Evolutionary conservation across 768 basidiomycete species (phyloP).

Genomic region (Rhizopogon roseolus): DNA sequence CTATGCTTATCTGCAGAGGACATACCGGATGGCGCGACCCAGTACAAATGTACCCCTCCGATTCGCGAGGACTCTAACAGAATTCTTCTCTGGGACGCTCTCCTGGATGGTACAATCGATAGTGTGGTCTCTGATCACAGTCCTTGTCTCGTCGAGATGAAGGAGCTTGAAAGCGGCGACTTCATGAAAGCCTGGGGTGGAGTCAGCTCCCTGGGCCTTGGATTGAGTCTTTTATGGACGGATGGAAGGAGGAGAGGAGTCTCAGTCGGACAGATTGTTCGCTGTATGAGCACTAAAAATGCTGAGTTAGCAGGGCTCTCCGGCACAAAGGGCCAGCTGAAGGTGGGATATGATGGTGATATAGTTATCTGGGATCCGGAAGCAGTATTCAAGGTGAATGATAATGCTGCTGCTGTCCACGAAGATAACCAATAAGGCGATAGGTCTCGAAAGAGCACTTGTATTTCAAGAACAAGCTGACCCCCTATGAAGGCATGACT

Average conservation of each 20-base stretch:
- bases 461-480: slow-evolving; percentile 91
- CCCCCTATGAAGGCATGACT: slow-evolving; percentile 77
- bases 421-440: slow-evolving; percentile 3
- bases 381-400: slow-evolving; percentile 36
- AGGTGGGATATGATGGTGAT: slow-evolving; percentile 79
- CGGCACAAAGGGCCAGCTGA: slow-evolving; percentile 65
- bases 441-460: slow-evolving; percentile 73
- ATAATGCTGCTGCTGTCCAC: not conserved
- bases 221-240: slow-evolving; percentile 86
- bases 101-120: slow-evolving; percentile 81
- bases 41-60: slow-evolving; percentile 97
- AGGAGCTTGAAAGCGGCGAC: slow-evolving; percentile 70
- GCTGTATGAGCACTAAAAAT: slow-evolving; percentile 70
- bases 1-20: slow-evolving; percentile 69
- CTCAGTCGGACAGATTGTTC: slow-evolving; percentile 53
- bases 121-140: slow-evolving; percentile 96
- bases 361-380: slow-evolving; percentile 79
- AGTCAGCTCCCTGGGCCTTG: slow-evolving; percentile 86
- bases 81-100: slow-evolving; percentile 74
- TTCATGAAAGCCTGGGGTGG: slow-evolving; percentile 95
- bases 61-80: slow-evolving; percentile 74
- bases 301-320: slow-evolving; percentile 78
- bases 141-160: slow-evolving; percentile 80
- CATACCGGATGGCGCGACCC: slow-evolving; percentile 71
- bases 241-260: slow-evolving; percentile 55